Evolutionary conservation across 2,329 filamentous ascomycete species (phyloP).

Genomic region (Westerdykella aurantiaca): DNA sequence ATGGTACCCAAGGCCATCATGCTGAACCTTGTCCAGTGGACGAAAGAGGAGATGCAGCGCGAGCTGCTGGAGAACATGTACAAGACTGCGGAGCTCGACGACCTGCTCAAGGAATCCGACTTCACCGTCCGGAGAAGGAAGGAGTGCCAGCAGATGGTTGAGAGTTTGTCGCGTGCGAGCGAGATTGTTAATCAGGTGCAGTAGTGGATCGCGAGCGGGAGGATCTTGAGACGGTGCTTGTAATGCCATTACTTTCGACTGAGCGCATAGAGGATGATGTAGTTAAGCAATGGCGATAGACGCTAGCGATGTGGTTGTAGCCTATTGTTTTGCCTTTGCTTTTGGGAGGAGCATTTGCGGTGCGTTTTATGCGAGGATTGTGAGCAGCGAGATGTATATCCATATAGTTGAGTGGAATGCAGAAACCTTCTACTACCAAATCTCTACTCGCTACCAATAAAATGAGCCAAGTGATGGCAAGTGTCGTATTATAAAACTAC

Average conservation of each 20-base stretch:
- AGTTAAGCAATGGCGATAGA: neutral
- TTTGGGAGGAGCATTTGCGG: too few relatives aligned
- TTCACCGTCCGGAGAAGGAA: constrained; percentile 92
- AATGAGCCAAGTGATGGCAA: too few relatives aligned
- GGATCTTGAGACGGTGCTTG: neutral
- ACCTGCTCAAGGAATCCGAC: constrained; percentile 94
- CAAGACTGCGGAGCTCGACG: constrained; percentile 80
- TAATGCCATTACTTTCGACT: neutral
- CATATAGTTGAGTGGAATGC: too few relatives aligned
- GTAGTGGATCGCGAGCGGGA: constrained; percentile 9
- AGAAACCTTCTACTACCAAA: too few relatives aligned
- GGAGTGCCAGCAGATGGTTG: constrained; percentile 99
- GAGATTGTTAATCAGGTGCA: constrained; percentile 84
- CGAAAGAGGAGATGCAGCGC: constrained; percentile 97
- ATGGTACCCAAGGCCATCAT: constrained; percentile 99
- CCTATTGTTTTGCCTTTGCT: too few relatives aligned
- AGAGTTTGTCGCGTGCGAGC: constrained; percentile 79
- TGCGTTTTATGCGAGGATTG: too few relatives aligned
- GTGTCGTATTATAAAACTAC: too few relatives aligned
- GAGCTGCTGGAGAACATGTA: constrained; percentile 98
- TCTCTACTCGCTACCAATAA: too few relatives aligned
- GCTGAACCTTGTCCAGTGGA: constrained; percentile 91
- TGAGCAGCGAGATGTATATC: too few relatives aligned
- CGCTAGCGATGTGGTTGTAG: too few relatives aligned
- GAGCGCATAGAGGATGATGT: neutral